Percentiles rank a stretch among this genome's conserved stretches.
Conservation (phyloP, 768 basidiomycete genomes). For the Lactarius sanguifluus region DNA sequence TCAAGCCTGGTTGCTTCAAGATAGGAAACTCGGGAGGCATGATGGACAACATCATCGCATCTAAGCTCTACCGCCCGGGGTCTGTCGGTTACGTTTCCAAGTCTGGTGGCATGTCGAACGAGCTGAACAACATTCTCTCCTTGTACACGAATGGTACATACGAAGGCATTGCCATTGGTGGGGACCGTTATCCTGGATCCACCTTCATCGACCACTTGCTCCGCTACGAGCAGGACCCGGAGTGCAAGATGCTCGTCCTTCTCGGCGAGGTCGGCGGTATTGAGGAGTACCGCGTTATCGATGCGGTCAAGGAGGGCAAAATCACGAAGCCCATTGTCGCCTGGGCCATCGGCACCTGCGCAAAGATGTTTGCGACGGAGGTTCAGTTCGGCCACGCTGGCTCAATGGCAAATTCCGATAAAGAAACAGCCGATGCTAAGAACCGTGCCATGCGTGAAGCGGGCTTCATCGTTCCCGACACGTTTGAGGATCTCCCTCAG, state of each 20-base stretch:
- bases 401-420: conserved; percentile 94
- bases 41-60: conserved; percentile 99
- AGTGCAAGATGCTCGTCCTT: conserved; percentile 98
- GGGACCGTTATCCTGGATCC: conserved; percentile 97
- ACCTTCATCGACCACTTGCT: conserved; percentile 99
- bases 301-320: conserved; percentile 87
- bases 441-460: conserved; percentile 92
- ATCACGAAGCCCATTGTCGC: conserved; percentile 99
- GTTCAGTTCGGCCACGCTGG: conserved; percentile 99
- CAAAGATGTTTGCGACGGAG: conserved; percentile 99
- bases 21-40: conserved; percentile 99
- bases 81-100: conserved; percentile 99
- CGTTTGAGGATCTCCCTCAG: conserved; percentile 92
- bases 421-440: conserved; percentile 98
- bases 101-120: conserved; percentile 99
- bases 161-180: conserved; percentile 99
- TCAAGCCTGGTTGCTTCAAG: conserved; percentile 99
- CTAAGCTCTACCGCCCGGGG: conserved; percentile 96
- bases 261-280: conserved; percentile 99
- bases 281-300: conserved; percentile 98
- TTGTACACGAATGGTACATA: conserved; percentile 97
- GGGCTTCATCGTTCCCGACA: conserved; percentile 95
- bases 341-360: conserved; percentile 99
- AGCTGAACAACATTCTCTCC: conserved; percentile 99
- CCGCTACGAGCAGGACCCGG: conserved; percentile 95